These are phyloP conservation scores for Ephemerocybe angulata DNA, from an alignment of 768 basidiomycete genomes.

Conservation along the genomic window DNA sequence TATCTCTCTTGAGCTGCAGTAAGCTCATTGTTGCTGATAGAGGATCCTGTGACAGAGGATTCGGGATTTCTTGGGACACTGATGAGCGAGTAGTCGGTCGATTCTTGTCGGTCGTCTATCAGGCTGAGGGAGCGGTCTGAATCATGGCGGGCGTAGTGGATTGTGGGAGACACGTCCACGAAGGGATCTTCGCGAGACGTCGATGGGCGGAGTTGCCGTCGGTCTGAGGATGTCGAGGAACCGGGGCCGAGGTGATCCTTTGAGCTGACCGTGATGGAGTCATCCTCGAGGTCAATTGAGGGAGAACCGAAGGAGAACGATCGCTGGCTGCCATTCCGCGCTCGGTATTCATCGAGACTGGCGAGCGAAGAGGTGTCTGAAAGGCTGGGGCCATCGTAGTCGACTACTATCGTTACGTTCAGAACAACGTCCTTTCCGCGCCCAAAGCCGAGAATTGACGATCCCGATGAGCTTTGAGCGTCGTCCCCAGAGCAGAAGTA, in stretches of 20 bases:
- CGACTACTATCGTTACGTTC: constrained; percentile 71
- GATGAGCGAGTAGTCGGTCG: too few species aligned
- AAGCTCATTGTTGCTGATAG: constrained; percentile 22
- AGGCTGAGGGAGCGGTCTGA: background rate
- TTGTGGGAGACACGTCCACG: background rate
- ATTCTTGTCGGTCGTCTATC: too few species aligned
- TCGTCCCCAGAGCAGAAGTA: constrained; percentile 86
- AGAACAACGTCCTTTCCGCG: constrained; percentile 74
- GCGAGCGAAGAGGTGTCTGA: constrained; percentile 84
- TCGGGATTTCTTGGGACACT: too few species aligned
- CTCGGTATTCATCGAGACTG: constrained; percentile 70
- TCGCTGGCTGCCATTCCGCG: constrained; percentile 54
- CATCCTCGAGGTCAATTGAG: constrained; percentile 56
- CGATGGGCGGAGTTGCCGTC: background rate
- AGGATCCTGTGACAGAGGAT: too few species aligned
- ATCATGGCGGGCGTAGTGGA: background rate
- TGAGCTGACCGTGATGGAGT: constrained; percentile 74
- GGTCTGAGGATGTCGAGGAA: background rate
- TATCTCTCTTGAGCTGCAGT: constrained; percentile 26
- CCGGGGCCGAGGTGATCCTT: constrained; percentile 41
- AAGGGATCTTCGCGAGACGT: background rate
- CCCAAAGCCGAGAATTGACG: constrained; percentile 66
- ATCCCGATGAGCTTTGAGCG: constrained; percentile 62
- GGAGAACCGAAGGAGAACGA: constrained; percentile 48
- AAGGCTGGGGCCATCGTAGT: constrained; percentile 88